phyloP scores from a whole-genome alignment of 371 early-diverging fungal species.

The Vairimorpha ceranae region DNA sequence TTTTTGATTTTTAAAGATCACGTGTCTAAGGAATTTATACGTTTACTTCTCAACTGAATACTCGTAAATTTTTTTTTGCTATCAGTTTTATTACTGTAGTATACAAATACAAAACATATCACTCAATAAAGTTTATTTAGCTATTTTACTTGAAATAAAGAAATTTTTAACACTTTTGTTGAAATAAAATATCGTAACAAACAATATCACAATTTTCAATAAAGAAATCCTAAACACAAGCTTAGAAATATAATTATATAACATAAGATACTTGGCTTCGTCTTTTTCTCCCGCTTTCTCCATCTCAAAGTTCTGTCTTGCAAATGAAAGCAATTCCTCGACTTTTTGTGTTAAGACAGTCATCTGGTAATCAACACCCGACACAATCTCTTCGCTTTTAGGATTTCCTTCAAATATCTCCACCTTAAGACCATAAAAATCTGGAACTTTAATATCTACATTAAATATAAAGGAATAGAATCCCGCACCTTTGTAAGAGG shows the following conservation, averaged over 20 bases:
- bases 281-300: constrained; percentile 47
- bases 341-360: constrained; percentile 49
- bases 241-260: constrained; percentile 46
- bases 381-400: constrained; percentile 51
- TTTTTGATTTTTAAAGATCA: no score
- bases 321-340: constrained; percentile 38
- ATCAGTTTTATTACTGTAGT: no score
- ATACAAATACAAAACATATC: no score
- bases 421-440: constrained; percentile 40
- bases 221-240: constrained; percentile 44
- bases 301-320: constrained; percentile 52
- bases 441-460: constrained; percentile 9
- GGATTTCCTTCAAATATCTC: constrained; percentile 51
- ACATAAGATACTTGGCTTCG: constrained; percentile 40
- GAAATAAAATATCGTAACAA: constrained; percentile 52
- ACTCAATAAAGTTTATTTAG: no score
- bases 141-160: constrained; percentile 56
- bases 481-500: constrained; percentile 40
- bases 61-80: background rate
- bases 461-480: constrained; percentile 46
- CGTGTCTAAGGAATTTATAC: no score
- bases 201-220: constrained; percentile 50
- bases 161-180: constrained; percentile 55
- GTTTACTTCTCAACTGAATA: no score
- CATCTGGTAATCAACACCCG: constrained; percentile 56